Percentiles rank a stretch among this genome's conserved stretches.
These are phyloP conservation scores for Drechslerella coelobrocha DNA, from an alignment of 2,329 filamentous ascomycete species.

Conservation along the genomic window DNA sequence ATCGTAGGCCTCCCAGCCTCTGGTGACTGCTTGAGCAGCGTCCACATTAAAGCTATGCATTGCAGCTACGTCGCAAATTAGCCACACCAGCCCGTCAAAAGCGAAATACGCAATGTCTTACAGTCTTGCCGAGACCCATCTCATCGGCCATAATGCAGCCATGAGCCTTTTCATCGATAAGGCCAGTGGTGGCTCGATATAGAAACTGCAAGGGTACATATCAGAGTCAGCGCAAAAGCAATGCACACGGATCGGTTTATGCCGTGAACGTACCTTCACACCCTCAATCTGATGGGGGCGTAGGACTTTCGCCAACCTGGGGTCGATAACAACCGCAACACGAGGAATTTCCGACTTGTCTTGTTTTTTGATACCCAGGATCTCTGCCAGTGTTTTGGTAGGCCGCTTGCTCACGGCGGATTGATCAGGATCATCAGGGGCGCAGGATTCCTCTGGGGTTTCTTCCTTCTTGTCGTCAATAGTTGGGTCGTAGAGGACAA, in stretches of 20 bases:
- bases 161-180: constrained; percentile 91
- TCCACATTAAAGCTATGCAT: constrained; percentile 97
- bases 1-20: constrained; percentile 94
- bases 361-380: constrained; percentile 89
- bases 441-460: constrained; percentile 58
- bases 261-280: constrained; percentile 68
- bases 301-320: constrained; percentile 82
- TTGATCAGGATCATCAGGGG: constrained; percentile 64
- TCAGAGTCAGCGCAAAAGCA: constrained; percentile 49
- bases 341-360: constrained; percentile 74
- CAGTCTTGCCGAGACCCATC: constrained; percentile 96
- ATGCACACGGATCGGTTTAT: background rate
- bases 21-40: constrained; percentile 89
- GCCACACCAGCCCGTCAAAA: constrained; percentile 5
- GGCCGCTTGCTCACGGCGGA: constrained; percentile 71
- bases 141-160: constrained; percentile 99
- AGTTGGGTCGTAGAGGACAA: constrained; percentile 94
- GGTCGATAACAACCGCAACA: constrained; percentile 97
- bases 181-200: constrained; percentile 91
- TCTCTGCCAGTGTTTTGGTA: constrained; percentile 94
- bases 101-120: constrained; percentile 54
- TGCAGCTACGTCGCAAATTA: constrained; percentile 65
- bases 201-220: constrained; percentile 68
- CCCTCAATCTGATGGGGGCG: constrained; percentile 97
- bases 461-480: constrained; percentile 76